Evolutionary conservation across 2,329 filamentous ascomycete genomes (phyloP), one percentile per base, ranked within the genome.

Genomic region (Fusarium veterinarium): DNA sequence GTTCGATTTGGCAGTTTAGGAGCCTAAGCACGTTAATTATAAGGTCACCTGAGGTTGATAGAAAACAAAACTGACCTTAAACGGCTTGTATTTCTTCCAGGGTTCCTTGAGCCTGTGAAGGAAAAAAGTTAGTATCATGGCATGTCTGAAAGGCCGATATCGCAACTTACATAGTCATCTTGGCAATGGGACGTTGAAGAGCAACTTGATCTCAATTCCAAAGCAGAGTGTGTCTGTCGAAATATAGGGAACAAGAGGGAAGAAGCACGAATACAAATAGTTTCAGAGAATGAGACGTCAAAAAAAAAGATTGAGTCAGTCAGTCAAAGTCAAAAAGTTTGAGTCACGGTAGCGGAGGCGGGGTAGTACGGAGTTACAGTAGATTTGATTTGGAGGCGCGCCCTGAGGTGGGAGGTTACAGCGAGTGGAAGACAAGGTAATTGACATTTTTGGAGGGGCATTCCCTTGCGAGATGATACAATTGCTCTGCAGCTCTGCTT

Each of bases 41-140:
- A 23, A 20, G 9, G n/a, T 25, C 37, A 37, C 23, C 52, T 8
- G n/a, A 75, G 76, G 87, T 86, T 81, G 28, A 35, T 17, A 8
- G 19, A 37, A 53, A 40, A 19, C 37, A 62, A 41, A 44, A 25
- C 38, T 49, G 37, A 68, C 65, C 64, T 68, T 62, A 8, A 94
- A 95, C 59, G 85, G 84, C 82, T 88, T 91, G 86, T 95, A 95
- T 82, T 95, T 95, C 77, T 87, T 91, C 76, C 89, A 94, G 44
- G 92, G 92, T 76, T 94, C 91, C 78, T 92, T 89, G 81, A 95
- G 91, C 91, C 89, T 91, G 49, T 9, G 12, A 28, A 57, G 9
- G 45, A 20, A 62, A 61, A 67, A 62, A 33, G 64, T 68, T 31
- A 68, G 8, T 17, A 42, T 33, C 40, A 46, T 41, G 38, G 30